Evolutionary conservation across 495 filamentous ascomycete species (phyloP), one percentile per base, ranked within the genome.

Genomic region (Podospora pseudoanserina): DNA sequence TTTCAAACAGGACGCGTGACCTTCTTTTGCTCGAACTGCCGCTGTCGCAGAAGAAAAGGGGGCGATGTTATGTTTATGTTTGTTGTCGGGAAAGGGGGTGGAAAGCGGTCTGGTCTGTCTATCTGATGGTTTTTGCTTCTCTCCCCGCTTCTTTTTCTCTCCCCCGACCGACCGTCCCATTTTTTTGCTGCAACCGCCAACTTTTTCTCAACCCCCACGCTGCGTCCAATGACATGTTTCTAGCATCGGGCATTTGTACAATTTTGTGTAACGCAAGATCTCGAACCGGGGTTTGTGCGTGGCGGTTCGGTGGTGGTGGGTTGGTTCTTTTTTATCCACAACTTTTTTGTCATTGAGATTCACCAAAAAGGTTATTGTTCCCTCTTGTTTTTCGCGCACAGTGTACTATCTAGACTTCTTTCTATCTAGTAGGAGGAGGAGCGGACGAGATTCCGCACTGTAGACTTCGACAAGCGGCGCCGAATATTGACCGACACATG

Each of bases 241-340:
- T 60, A 13, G 15, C 62, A 65, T 60, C 4, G 67, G 63, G 18
- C 34, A 61, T 68, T 65, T 68, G 59, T 39, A 49, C 27, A 18
- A 28, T 34, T 34, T 54, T 65, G 60, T 69, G 58, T 69, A 66
- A 60, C 64, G 56, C 20, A 30, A 66, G 64, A 66, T 66, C 64
- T 66, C 55, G 55, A 23, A 54, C 18, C 62, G 54, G 62, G 32
- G 19, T 34, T 61, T 39, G 27, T 49, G 39, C 1, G 23, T 23
- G 23, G 23, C 23, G 23, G 23, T 23, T 49, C 13, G 39, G 39
- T 49, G 39, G 39, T 0, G 30, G 30, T 32, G 4, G 30, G 30
- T 32, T 32, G 30, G 30, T 5, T 32, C 0, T 32, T 5, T 32
- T 49, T 6, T 49, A 49, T 49, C 39, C 39, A 49, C 39, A 49